Conservation (phyloP, 805 yeast genomes). For the Scheffersomyces ergatensis region DNA sequence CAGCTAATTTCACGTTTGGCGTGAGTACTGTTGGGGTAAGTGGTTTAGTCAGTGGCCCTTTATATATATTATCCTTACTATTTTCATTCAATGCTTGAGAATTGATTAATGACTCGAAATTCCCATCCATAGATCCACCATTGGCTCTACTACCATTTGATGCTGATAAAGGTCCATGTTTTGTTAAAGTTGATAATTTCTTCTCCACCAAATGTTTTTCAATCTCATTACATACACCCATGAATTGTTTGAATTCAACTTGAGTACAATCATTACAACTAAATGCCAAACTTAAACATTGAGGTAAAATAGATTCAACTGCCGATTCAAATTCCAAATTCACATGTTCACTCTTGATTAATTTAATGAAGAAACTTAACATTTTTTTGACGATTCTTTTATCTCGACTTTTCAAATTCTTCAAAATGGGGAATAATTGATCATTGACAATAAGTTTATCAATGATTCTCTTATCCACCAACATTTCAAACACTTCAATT, state of each 20-base stretch:
- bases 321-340: conserved; percentile 26
- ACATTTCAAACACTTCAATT: conserved; percentile 53
- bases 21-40: conserved; percentile 5
- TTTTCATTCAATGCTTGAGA: conserved; percentile 23
- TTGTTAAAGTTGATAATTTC: conserved; percentile 17
- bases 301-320: conserved; percentile 27
- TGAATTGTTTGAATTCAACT: conserved; percentile 28
- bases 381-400: conserved; percentile 52
- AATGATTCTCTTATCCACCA: conserved; percentile 59
- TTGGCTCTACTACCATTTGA: background rate
- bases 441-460: conserved; percentile 74
- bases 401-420: conserved; percentile 74
- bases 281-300: conserved; percentile 31
- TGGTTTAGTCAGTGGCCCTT: background rate
- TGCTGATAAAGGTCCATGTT: background rate
- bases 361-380: conserved; percentile 47
- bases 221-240: conserved; percentile 19
- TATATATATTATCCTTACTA: conserved; percentile 15
- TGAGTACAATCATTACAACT: conserved; percentile 38
- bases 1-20: conserved; percentile 4
- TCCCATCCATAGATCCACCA: conserved; percentile 3
- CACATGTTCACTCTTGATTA: conserved; percentile 42
- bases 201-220: conserved; percentile 16
- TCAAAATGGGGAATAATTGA: conserved; percentile 75
- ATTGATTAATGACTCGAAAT: conserved; percentile 29